Evolutionary conservation across 108 stramenopile genomes (phyloP), one percentile per base, ranked within the genome.

Genomic region (Fistulifera pelliculosa): DNA sequence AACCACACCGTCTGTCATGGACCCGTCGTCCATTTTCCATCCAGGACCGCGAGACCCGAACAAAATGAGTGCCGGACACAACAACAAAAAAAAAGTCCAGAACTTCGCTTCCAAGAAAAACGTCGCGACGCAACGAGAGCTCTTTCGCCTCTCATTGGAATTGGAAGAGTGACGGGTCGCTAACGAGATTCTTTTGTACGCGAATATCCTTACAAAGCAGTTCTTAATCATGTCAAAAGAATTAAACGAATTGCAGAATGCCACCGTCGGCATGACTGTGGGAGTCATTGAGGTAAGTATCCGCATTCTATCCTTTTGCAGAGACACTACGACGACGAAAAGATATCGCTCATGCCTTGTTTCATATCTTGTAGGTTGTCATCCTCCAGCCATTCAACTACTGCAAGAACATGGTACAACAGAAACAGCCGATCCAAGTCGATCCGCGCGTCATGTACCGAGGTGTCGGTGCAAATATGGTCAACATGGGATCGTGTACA

Each of bases 401-500:
- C 61, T 85, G 84, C 66, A 94, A 94, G 61, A 94, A 94, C 60
- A 90, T 90, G 86, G 64, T 77, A 16, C 93, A 94, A 49, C 88
- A 90, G 60, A 79, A 85, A 47, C 86, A 87, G 44, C 84, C 88
- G 25, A 79, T 94, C 44, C 71, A 80, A 10, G 38, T 77, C 58
- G 78, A 79, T 49, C 93, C 93, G 6, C 57, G 66, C 48, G 56
- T 71, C 38, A 70, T 83, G 71, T 94, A 94, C 76, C 88, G 93
- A 39, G 93, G 93, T 45, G 93, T 94, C 21, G 80, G 67, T 24
- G 76, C 93, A 47, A 94, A 94, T 66, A 70, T 74, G 57, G 68
- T 94, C 55, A 94, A 94, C 72, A 94, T 94, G 93, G 93, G 93
- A 19, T 74, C 71, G 55, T 94, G 93, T 55, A 94, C 93, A 53